Evolutionary conservation across 2,329 filamentous ascomycete species (phyloP).

Genomic region (Pyrenochaeta sp.): DNA sequence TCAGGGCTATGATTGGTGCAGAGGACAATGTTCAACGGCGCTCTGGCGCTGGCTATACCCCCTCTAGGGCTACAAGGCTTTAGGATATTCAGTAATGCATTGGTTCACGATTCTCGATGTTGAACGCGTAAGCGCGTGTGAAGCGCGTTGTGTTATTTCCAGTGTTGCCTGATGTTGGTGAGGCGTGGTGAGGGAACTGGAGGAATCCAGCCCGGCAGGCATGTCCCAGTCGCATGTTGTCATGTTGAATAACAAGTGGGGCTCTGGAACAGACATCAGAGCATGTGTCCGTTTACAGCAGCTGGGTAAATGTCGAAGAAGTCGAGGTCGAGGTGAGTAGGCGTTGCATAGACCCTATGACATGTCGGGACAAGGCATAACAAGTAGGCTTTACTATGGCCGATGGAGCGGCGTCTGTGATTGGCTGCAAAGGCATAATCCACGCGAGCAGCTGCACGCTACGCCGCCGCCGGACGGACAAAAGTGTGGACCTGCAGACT

Average conservation of each 20-base stretch:
- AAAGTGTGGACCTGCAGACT: background rate
- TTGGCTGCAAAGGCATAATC: background rate
- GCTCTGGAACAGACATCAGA: background rate
- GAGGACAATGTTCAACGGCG: conserved; percentile 17
- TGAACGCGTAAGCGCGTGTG: conserved; percentile 11
- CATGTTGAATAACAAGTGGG: conserved; percentile 6
- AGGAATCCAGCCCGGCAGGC: background rate
- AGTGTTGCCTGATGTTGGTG: background rate
- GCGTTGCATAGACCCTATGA: background rate
- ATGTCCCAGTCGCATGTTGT: conserved; percentile 9
- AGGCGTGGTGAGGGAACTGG: conserved; percentile 1
- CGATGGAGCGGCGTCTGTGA: background rate
- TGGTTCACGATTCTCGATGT: conserved; percentile 20
- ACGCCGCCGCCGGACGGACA: background rate
- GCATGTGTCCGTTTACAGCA: background rate
- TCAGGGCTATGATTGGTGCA: conserved; percentile 36
- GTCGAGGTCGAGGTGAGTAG: background rate
- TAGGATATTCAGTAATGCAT: conserved; percentile 27
- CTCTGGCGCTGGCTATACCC: conserved; percentile 25
- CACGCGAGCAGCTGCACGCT: background rate
- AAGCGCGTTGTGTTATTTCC: conserved; percentile 9
- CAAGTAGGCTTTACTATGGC: background rate
- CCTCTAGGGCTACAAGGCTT: conserved; percentile 13
- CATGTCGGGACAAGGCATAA: background rate
- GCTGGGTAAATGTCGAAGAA: background rate